Evolutionary conservation across 2,329 filamentous ascomycete genomes (phyloP), one percentile per base, ranked within the genome.

Genomic region (Emericellopsis atlantica): DNA sequence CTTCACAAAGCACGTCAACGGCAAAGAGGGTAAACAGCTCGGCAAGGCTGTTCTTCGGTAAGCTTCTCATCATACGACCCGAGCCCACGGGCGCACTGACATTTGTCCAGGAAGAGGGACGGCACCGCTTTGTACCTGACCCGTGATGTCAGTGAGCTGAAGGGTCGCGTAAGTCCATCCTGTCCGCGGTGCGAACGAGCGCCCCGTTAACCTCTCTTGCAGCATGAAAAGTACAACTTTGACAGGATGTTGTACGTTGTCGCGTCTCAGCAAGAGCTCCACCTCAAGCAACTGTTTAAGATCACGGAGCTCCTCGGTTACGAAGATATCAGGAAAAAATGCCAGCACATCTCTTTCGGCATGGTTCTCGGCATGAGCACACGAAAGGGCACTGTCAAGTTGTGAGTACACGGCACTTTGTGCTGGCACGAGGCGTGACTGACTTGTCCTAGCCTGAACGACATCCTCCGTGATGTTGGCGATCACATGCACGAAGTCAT

Each of bases 401-500:
- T 85, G 43, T 49, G 39, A 45, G 48, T 46, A n/a, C 12, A 11
- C 22, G 8, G 8, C 14, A 31, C 9, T 32, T 24, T 12, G 14
- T 14, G 18, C 6, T 10, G n/a, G 6, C 16, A 9, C 7, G 4
- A 5, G 5, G 15, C n/a, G 8, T 39, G 5, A 36, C 40, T 42
- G 12, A 42, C 26, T 32, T 6, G 8, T 32, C 15, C 21, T 16
- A 43, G 40, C 40, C 33, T 46, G 31, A 42, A 81, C 51, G 80
- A 84, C 50, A 86, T 88, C 50, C 69, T 89, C 43, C 70, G 74
- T 33, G 84, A 89, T 51, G 87, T 93, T 7, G 81, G 78, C 53
- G 90, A 95, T 42, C 86, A 89, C 64, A 98, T 98, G 92, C 90
- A 96, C 69, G 86, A 95, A 46, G 86, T 93, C 40, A 98, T 98